Evolutionary conservation across 345 rosid species (phyloP), one percentile per base, ranked within the genome.

Genomic region (Triadica sebifera): DNA sequence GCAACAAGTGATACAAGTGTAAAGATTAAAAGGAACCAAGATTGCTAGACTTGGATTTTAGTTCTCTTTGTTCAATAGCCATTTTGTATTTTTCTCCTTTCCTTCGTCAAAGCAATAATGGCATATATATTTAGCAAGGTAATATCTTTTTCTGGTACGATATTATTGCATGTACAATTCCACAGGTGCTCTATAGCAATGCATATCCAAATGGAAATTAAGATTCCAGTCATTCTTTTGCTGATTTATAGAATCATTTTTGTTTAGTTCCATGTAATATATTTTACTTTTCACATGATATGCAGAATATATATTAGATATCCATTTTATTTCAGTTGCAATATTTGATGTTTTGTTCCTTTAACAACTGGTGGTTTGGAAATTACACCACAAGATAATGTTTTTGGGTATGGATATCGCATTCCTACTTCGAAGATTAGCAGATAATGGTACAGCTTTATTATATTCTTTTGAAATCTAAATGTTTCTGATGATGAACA

Each of bases 21-120:
- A 6, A 17, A 71, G 29, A 45, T 37, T 51, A 67, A 45, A 47
- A 20, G 41, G 56, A 6, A 29, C 34, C 34, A 29, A 49, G 59
- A 24, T 46, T 62, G 22, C 22, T 22, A 46, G 41, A 68, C 67
- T 46, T 72, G 76, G 57, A 58, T 75, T 37, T 34, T 47, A 39
- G 6, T 41, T 56, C 45, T 15, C 15, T 37, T 57, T 51, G 17
- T 53, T 59, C 11, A 17, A 50, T 19, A 49, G 20, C 69, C 15
- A n/a, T 41, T 43, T 56, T 25, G 0, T 43, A 6, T 43, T 1
- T 43, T 22, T 57, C 0, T 4, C 39, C 6, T 20, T 17, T 50
- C 12, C 38, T 17, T 20, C 8, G 2, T 29, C 11, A 4, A n/a
- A 47, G 55, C 55, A 59, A 37, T 47, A 58, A n/a, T n/a, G n/a